phyloP scores from a whole-genome alignment of 164 flowering plant species.

The Cinnamomum micranthum region DNA sequence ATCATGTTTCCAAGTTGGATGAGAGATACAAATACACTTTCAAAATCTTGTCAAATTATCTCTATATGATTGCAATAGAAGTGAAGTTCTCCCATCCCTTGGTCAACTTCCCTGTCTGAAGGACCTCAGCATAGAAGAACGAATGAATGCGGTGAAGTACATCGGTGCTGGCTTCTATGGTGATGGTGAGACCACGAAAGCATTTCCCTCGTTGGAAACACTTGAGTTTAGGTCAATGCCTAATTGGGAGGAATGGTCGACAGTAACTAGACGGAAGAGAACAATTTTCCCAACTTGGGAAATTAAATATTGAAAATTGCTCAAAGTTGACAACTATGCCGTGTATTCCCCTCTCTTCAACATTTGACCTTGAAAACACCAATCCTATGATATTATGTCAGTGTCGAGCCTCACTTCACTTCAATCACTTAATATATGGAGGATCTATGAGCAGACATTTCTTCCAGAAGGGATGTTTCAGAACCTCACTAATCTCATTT shows the following conservation, averaged over 20 bases:
- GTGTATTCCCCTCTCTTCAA: slow-evolving; percentile 5
- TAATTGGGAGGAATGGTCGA: slow-evolving; percentile 12
- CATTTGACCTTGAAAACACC: background rate
- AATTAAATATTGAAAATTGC: slow-evolving; percentile 1
- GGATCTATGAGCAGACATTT: background rate
- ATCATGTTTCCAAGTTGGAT: background rate
- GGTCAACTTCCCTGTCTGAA: slow-evolving; percentile 13
- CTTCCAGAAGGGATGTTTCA: slow-evolving; percentile 8
- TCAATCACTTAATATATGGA: background rate
- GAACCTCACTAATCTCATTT: no score
- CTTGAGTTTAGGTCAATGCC: background rate
- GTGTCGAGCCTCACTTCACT: slow-evolving; percentile 6
- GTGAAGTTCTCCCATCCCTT: slow-evolving; percentile 13
- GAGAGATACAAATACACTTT: background rate
- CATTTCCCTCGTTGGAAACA: slow-evolving; percentile 11
- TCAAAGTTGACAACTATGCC: slow-evolving; percentile 10
- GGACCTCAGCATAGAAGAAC: background rate
- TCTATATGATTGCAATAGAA: slow-evolving; percentile 18
- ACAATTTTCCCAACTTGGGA: slow-evolving; percentile 3
- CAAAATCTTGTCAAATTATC: slow-evolving; percentile 5
- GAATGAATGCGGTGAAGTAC: slow-evolving; percentile 14
- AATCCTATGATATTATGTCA: slow-evolving; percentile 1
- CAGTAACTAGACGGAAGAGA: background rate
- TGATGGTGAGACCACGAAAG: background rate
- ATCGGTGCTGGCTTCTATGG: slow-evolving; percentile 7